Evolutionary conservation across 139 green algal species (phyloP), one percentile per base, ranked within the genome.

Genomic region (Micromonas pusilla): DNA sequence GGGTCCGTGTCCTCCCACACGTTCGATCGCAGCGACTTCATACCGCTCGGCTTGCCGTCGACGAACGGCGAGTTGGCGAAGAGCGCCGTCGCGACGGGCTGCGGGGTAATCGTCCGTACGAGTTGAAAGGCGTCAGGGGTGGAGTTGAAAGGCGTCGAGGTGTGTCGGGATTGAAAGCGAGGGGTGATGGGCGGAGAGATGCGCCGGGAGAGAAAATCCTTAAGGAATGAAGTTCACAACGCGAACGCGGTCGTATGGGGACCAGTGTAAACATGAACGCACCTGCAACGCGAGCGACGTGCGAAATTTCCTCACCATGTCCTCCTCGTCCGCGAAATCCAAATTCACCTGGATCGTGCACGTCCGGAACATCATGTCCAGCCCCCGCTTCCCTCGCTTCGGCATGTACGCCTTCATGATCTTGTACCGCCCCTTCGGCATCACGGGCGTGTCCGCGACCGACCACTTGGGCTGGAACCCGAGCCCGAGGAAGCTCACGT

Each of bases 341-440:
- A 99, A 84, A 86, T 99, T 99, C 9, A 98, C 92, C 90, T 99
- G 95, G 31, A 99, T 91, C 25, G 95, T 99, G 84, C 90, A 97
- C 1, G 92, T 97, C 20, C 95, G 85, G 84, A 98, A 97, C 95
- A 99, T 99, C 95, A 99, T 99, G 86, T 99, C 95, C 52, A 93
- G 87, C 0, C 95, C 95, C 72, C 96, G 85, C 21, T 57, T 89
- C 38, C 95, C 95, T 52, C 80, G 77, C 63, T 77, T 84, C 16
- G 80, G 85, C 85, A 86, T 83, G 60, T 85, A 86, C 45, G 70
- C 82, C 30, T 80, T 73, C 87, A 92, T 94, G 81, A 92, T 91
- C 71, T 83, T 83, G 79, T 90, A 92, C 53, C 80, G 70, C 3
- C 84, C 84, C 73, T 98, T 98, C 53, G 95, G 95, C 95, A 98